These are phyloP conservation scores for Kodamaea kakaduensis DNA, from an alignment of 805 yeast species.

Conservation along the genomic window DNA sequence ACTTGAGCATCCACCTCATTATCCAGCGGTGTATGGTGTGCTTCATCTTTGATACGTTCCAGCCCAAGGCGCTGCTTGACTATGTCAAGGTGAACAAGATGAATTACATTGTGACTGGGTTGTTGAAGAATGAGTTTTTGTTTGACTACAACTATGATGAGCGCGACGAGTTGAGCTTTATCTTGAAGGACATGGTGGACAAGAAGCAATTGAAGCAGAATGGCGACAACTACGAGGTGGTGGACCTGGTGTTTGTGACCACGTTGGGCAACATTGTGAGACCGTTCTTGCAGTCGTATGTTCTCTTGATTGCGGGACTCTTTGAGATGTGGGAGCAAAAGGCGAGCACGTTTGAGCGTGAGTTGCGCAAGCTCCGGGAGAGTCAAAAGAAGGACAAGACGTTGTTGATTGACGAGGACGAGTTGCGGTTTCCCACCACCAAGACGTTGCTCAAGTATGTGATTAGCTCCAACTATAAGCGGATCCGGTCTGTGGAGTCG, in stretches of 20 bases:
- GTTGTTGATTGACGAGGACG: slow-evolving; percentile 12
- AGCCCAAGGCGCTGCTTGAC: slow-evolving; percentile 4
- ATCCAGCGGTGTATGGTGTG: slow-evolving; percentile 49
- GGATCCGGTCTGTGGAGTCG: slow-evolving; percentile 22
- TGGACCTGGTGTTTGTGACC: slow-evolving; percentile 21
- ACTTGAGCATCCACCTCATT: slow-evolving; percentile 52
- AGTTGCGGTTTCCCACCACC: slow-evolving; percentile 27
- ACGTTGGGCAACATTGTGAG: slow-evolving; percentile 26
- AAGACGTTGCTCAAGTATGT: slow-evolving; percentile 27
- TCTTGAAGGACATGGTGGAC: slow-evolving; percentile 23
- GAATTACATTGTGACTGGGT: slow-evolving; percentile 33
- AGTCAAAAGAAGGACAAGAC: slow-evolving; percentile 5
- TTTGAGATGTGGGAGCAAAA: slow-evolving; percentile 14
- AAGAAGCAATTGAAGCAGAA: slow-evolving; percentile 13
- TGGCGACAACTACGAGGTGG: slow-evolving; percentile 16
- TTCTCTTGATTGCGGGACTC: slow-evolving; percentile 21
- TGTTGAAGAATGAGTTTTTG: slow-evolving; percentile 40
- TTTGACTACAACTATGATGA: slow-evolving; percentile 37
- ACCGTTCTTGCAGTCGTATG: slow-evolving; percentile 34
- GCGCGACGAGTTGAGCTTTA: slow-evolving; percentile 24
- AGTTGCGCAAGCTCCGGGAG: slow-evolving; percentile 10
- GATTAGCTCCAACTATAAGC: slow-evolving; percentile 14
- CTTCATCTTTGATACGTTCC: slow-evolving; percentile 17
- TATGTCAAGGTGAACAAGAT: slow-evolving; percentile 21
- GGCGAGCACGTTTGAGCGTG: slow-evolving; percentile 15